phyloP scores from a whole-genome alignment of 2,329 filamentous ascomycete species.

The Calcarisporium arbuscula region DNA sequence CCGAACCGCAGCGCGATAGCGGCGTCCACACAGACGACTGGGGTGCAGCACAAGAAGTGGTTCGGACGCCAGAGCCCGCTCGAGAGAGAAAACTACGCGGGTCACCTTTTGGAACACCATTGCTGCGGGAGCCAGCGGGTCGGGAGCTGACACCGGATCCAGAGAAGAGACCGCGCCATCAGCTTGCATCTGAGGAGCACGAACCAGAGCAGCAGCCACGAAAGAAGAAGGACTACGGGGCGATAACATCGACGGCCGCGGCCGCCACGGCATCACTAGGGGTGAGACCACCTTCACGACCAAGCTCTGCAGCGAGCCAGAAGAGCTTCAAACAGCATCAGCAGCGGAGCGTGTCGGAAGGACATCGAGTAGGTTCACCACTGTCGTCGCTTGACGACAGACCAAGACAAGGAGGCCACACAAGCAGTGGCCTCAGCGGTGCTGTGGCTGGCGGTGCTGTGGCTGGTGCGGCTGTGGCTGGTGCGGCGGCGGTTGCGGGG shows the following conservation, averaged over 20 bases:
- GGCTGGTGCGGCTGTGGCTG: too few species aligned
- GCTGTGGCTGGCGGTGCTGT: too few species aligned
- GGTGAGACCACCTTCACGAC: conserved; percentile 1
- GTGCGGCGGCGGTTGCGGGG: conserved; percentile 15
- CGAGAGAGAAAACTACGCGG: conserved; percentile 21
- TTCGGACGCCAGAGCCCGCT: conserved; percentile 21
- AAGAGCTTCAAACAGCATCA: conserved; percentile 7
- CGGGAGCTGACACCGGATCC: conserved; percentile 36
- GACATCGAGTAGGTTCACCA: too few species aligned
- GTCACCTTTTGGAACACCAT: conserved; percentile 30
- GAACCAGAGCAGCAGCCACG: too few species aligned
- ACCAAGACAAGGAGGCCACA: conserved; percentile 1
- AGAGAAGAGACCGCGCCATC: conserved; percentile 29
- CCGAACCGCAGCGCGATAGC: conserved; percentile 44
- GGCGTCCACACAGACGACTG: conserved; percentile 49
- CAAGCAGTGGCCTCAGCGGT: background rate
- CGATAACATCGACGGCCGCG: conserved; percentile 10
- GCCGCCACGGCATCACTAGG: background rate
- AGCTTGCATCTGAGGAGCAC: too few species aligned
- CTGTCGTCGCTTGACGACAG: too few species aligned
- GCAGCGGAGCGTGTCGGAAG: conserved; percentile 32
- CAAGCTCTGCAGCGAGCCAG: background rate
- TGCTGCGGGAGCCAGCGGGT: conserved; percentile 32
- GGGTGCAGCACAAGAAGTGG: conserved; percentile 21
- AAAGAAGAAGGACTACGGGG: conserved; percentile 23